A percentile compares a stretch with the other conserved stretches of the same genome.
Evolutionary conservation across 805 yeast species (phyloP).

Genomic region (Candida bentonensis): DNA sequence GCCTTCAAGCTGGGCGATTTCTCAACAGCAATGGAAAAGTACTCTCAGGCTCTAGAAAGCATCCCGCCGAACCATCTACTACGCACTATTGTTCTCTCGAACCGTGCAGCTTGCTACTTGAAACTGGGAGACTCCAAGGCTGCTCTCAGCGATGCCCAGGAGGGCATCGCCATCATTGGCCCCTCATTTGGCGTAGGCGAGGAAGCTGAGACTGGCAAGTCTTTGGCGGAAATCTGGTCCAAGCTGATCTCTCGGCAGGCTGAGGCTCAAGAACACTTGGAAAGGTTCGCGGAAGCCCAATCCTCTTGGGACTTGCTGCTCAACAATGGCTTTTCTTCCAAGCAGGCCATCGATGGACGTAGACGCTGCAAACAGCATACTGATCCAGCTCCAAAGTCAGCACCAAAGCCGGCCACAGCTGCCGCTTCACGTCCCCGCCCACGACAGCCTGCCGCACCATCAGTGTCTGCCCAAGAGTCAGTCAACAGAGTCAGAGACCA

Average conservation of each 20-base stretch:
- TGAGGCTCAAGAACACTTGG: slow-evolving; percentile 72
- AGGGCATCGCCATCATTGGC: slow-evolving; percentile 31
- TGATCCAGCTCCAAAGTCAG: slow-evolving; percentile 34
- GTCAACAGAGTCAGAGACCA: neutral
- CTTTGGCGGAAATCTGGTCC: slow-evolving; percentile 55
- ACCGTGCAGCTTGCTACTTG: slow-evolving; percentile 51
- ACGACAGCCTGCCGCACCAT: neutral
- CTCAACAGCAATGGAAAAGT: slow-evolving; percentile 44
- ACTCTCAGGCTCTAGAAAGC: slow-evolving; percentile 38
- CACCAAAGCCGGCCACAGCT: slow-evolving; percentile 13
- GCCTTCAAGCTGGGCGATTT: slow-evolving; percentile 78
- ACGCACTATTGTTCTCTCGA: slow-evolving; percentile 57
- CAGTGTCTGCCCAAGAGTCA: neutral
- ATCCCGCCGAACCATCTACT: slow-evolving; percentile 54
- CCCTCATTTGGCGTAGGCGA: slow-evolving; percentile 26
- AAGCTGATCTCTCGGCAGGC: slow-evolving; percentile 62
- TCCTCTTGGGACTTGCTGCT: slow-evolving; percentile 47
- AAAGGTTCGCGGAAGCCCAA: slow-evolving; percentile 52
- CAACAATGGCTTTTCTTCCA: slow-evolving; percentile 51
- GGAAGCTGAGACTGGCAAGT: slow-evolving; percentile 35
- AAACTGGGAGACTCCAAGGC: slow-evolving; percentile 58
- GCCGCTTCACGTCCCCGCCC: neutral
- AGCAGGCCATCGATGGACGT: slow-evolving; percentile 62
- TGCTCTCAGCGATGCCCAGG: slow-evolving; percentile 32
- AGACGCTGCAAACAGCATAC: slow-evolving; percentile 59